Conservation (phyloP, 2,329 filamentous ascomycete species). For the Fusarium pseudocircinatum region DNA sequence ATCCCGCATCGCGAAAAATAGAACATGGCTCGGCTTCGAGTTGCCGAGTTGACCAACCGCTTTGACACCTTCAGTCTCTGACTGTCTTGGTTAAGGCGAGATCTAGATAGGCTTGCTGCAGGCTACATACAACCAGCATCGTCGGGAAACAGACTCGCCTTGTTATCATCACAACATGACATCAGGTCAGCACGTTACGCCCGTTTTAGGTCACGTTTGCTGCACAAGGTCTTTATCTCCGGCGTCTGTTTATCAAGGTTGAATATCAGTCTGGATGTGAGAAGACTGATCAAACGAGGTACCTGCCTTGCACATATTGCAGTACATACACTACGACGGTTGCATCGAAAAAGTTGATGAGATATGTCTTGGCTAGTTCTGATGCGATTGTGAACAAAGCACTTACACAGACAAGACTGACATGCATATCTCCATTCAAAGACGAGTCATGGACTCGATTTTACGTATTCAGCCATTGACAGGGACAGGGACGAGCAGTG, state of each 20-base stretch:
- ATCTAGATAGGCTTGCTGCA: neutral
- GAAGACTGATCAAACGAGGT: neutral
- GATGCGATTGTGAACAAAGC: constrained; percentile 13
- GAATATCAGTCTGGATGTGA: neutral
- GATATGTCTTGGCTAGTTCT: neutral
- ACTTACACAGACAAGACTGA: neutral
- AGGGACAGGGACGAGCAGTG: neutral
- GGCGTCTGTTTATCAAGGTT: constrained; percentile 8
- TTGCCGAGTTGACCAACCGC: constrained; percentile 18
- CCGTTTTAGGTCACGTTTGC: constrained; percentile 27
- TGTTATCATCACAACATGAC: constrained; percentile 33
- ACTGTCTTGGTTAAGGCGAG: neutral
- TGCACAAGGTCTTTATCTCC: constrained; percentile 28
- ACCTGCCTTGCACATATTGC: neutral
- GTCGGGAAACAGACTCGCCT: constrained; percentile 16
- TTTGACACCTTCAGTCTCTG: constrained; percentile 6
- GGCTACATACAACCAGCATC: neutral
- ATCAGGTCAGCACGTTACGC: constrained; percentile 34
- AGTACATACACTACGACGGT: neutral
- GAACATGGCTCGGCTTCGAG: constrained; percentile 20
- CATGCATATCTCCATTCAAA: neutral
- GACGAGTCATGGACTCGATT: constrained; percentile 13
- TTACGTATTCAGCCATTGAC: constrained; percentile 15
- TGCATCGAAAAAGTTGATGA: neutral
- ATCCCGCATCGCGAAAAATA: constrained; percentile 3